Percentiles rank a stretch among this genome's conserved stretches.
phyloP scores from a whole-genome alignment of 805 yeast species.

The Barnettozyma pratensis region DNA sequence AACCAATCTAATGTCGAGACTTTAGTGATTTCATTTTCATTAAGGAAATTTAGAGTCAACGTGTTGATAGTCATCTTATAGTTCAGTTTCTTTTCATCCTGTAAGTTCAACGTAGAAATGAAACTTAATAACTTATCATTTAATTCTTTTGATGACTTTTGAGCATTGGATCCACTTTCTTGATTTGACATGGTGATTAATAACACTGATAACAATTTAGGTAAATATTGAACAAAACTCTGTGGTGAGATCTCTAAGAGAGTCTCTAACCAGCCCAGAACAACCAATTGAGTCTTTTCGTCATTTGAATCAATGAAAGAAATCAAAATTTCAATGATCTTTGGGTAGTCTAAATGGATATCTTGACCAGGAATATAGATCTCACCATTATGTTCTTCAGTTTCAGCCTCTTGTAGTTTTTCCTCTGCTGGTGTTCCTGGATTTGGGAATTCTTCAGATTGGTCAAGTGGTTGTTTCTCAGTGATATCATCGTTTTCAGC shows the following conservation, averaged over 20 bases:
- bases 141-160: constrained; percentile 50
- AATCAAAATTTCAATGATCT: constrained; percentile 75
- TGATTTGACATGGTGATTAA: constrained; percentile 52
- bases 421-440: constrained; percentile 25
- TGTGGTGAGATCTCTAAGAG: constrained; percentile 69
- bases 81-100: constrained; percentile 35
- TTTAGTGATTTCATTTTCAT: constrained; percentile 75
- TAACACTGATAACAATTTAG: constrained; percentile 67
- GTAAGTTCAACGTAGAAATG: constrained; percentile 26
- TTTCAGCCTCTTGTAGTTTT: constrained; percentile 16
- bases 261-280: constrained; percentile 76
- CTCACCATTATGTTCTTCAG: constrained; percentile 38
- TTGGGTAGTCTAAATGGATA: constrained; percentile 71
- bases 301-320: constrained; percentile 67
- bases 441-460: constrained; percentile 18
- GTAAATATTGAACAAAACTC: constrained; percentile 67
- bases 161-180: constrained; percentile 36
- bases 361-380: constrained; percentile 75
- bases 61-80: constrained; percentile 62
- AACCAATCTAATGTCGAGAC: constrained; percentile 89
- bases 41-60: constrained; percentile 64
- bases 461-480: constrained; percentile 4
- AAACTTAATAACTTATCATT: constrained; percentile 52
- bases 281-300: constrained; percentile 71
- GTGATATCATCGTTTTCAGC: neutral